Evolutionary conservation across 768 basidiomycete genomes (phyloP), one percentile per base, ranked within the genome.

Genomic region (Paxillus ammoniavirescens): DNA sequence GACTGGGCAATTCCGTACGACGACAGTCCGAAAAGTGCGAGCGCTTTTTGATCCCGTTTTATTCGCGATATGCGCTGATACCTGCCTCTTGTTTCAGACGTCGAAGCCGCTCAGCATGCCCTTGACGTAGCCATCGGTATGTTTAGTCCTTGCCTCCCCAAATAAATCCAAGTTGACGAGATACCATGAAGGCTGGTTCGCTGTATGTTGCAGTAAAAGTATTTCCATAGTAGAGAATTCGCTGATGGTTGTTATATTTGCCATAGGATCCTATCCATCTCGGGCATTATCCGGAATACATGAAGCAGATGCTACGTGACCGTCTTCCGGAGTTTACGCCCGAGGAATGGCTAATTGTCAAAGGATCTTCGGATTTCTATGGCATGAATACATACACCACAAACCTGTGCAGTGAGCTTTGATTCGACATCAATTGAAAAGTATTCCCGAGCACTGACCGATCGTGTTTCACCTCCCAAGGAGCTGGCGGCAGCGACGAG

Each of bases 1-100:
- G 85, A 88, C 65, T 89, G 84, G 85, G 75, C 80, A 31, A 81
- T 86, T 66, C 88, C 89, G 8, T 90, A 83, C 56, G 85, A 89
- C 58, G 78, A 87, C 57, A 76, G 67, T 38, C 82, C 80, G 9
- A 82, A 84, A 62, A 89, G 89, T 89, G 63, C 60, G 84, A 38
- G 31, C 42, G 40, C 38, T 9, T 42, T 49, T 28, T 23, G 12
- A 28, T n/a, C 31, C 17, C 9, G 1, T 37, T 36, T 18, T 47
- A 14, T 18, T 8, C 18, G 23, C 37, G 41, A 30, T 28, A 21
- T 21, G 23, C 30, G 13, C 44, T 50, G 48, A 53, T 48, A 42
- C 17, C 42, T 52, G n/a, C 45, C 36, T 56, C 30, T 50, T 35
- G 43, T 54, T 21, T 18, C 37, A 87, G 87, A 89, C 60, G 68